Evolutionary conservation across 225 moss, liverwort and hornwort species (phyloP).

Genomic region (Bryoerythrophyllum caledonicum): DNA sequence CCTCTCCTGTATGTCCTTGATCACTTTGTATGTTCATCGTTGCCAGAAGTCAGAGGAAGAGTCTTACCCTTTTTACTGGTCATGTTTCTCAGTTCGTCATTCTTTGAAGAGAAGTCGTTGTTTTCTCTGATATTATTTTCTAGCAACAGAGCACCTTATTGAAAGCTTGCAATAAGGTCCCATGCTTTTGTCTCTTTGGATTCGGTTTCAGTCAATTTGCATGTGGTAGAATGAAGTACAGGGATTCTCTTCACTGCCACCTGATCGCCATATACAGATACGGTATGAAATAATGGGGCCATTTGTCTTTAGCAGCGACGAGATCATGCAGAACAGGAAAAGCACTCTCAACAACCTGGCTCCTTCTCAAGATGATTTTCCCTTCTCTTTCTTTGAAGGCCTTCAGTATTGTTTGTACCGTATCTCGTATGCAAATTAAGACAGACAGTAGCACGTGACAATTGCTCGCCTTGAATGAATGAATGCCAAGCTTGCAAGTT

Average conservation of each 20-base stretch:
- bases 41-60: no score
- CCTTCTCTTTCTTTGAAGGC: not conserved
- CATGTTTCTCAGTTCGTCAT: not conserved
- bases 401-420: not conserved
- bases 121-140: not conserved
- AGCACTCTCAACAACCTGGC: not conserved
- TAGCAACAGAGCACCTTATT: no score
- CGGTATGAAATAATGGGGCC: not conserved
- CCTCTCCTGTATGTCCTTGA: no score
- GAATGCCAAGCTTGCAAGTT: not conserved
- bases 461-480: not conserved
- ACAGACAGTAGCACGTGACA: conserved; percentile 1
- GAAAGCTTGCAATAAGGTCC: no score
- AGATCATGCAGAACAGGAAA: not conserved
- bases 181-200: not conserved
- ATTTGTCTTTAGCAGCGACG: not conserved
- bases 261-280: not conserved
- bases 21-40: no score
- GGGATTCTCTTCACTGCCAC: not conserved
- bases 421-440: not conserved
- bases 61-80: no score
- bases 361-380: no score
- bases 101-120: not conserved
- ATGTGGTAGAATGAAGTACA: not conserved
- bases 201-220: not conserved